Conservation (phyloP, 83 land plant genomes). For the Thuja plicata region DNA sequence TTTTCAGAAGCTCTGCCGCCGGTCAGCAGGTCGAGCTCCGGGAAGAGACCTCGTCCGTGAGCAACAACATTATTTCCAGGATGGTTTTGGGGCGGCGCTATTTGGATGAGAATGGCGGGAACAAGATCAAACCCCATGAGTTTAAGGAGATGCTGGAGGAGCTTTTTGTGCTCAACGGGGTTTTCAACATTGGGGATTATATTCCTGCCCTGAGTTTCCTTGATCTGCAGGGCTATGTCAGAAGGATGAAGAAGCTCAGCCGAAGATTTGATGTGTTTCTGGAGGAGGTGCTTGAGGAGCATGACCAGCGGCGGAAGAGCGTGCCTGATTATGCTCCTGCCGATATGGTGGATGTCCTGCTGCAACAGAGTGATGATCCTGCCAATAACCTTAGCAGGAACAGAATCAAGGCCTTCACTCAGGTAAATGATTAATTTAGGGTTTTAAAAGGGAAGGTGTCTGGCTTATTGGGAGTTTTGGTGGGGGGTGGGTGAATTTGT, state of each 20-base stretch:
- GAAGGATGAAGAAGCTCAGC: slow-evolving; percentile 52
- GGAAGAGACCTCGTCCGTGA: slow-evolving; percentile 36
- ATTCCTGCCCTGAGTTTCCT: slow-evolving; percentile 45
- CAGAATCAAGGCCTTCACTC: slow-evolving; percentile 53
- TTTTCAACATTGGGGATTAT: slow-evolving; percentile 51
- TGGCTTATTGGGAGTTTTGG: too few relatives aligned
- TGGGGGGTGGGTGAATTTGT: too few relatives aligned
- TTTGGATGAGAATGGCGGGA: slow-evolving; percentile 14
- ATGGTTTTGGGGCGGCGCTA: slow-evolving; percentile 57
- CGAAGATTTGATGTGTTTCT: slow-evolving; percentile 40
- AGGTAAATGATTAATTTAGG: slow-evolving; percentile 19
- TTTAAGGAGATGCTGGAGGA: slow-evolving; percentile 67
- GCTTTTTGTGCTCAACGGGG: slow-evolving; percentile 56
- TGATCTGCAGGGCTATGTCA: slow-evolving; percentile 55
- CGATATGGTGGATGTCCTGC: slow-evolving; percentile 64
- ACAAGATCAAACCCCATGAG: slow-evolving; percentile 37
- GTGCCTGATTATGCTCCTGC: slow-evolving; percentile 25
- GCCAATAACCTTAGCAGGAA: slow-evolving; percentile 34
- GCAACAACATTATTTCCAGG: slow-evolving; percentile 50
- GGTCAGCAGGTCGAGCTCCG: slow-evolving; percentile 19
- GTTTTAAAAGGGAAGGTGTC: not conserved
- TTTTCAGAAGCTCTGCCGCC: not conserved
- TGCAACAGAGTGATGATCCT: slow-evolving; percentile 55
- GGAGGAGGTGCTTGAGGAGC: slow-evolving; percentile 53
- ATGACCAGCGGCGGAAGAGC: slow-evolving; percentile 26